Evolutionary conservation across 805 yeast genomes (phyloP).

Genomic region (Hanseniaspora lindneri): DNA sequence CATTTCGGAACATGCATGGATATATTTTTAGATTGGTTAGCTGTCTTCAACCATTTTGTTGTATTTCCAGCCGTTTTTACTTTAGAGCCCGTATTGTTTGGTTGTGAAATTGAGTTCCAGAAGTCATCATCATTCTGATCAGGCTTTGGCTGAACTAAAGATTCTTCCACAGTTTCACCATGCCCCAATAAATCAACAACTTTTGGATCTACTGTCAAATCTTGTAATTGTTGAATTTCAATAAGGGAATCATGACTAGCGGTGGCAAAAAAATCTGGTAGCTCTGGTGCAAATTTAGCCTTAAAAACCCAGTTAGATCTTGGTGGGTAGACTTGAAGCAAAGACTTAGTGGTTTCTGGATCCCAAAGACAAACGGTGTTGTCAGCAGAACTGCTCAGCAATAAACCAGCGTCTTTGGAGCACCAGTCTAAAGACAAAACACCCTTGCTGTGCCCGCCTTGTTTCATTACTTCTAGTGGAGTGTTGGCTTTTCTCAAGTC

Average conservation of each 20-base stretch:
- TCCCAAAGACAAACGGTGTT: conserved; percentile 84
- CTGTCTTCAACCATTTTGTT: conserved; percentile 80
- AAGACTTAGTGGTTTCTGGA: conserved; percentile 48
- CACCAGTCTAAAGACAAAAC: conserved; percentile 92
- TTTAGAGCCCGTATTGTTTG: conserved; percentile 21
- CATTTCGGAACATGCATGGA: conserved; percentile 74
- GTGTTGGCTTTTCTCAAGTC: conserved; percentile 85
- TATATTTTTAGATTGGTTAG: conserved; percentile 29
- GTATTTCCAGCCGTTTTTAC: conserved; percentile 45
- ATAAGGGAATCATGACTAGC: conserved; percentile 81
- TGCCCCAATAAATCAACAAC: conserved; percentile 24
- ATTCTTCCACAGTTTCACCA: conserved; percentile 22
- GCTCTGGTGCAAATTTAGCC: conserved; percentile 71
- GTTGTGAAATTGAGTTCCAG: conserved; percentile 48
- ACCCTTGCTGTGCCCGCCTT: conserved; percentile 72
- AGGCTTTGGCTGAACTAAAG: conserved; percentile 21
- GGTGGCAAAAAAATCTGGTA: conserved; percentile 82
- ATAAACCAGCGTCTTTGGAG: conserved; percentile 57
- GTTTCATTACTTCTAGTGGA: conserved; percentile 58
- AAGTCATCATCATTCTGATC: conserved; percentile 57
- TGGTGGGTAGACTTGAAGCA: conserved; percentile 75
- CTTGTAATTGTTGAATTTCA: conserved; percentile 75
- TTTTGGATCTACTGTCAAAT: conserved; percentile 27
- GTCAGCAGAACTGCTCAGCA: conserved; percentile 88
- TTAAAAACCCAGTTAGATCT: conserved; percentile 90